These are phyloP conservation scores for Flaveria floridana DNA, from an alignment of 140 eudicot genomes.

Conservation along the genomic window DNA sequence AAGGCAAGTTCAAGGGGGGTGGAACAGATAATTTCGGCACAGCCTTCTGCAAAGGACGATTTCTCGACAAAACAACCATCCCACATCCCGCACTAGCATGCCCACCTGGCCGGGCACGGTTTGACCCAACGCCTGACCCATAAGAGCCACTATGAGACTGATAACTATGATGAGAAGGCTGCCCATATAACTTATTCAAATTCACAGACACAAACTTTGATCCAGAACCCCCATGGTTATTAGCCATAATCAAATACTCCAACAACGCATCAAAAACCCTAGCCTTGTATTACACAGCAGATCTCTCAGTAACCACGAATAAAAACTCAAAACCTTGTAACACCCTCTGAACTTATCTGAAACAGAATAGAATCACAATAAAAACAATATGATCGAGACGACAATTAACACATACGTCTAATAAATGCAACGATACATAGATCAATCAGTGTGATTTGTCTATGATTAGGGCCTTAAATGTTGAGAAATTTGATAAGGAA, in stretches of 20 bases:
- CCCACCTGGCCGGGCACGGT: conserved; percentile 48
- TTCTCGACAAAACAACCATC: conserved; percentile 81
- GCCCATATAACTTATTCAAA: conserved; percentile 83
- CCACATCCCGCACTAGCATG: conserved; percentile 49
- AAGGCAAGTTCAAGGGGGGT: conserved; percentile 93
- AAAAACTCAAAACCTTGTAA: conserved; percentile 21
- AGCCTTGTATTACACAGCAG: conserved; percentile 37
- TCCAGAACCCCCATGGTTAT: conserved; percentile 64
- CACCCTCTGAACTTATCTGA: conserved; percentile 32
- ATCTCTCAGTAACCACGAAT: conserved; percentile 35
- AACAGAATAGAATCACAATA: conserved; percentile 11
- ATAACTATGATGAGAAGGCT: conserved; percentile 50
- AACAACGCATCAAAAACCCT: conserved; percentile 73
- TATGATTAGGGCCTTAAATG: conserved; percentile 28
- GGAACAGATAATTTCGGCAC: conserved; percentile 77
- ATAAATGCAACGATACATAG: conserved; percentile 3
- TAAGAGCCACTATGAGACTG: conserved; percentile 48
- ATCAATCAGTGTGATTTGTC: conserved; percentile 28
- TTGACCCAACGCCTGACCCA: conserved; percentile 46
- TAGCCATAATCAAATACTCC: conserved; percentile 60
- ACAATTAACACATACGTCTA: conserved; percentile 12
- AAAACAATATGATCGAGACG: conserved; percentile 20
- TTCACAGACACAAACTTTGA: conserved; percentile 83
- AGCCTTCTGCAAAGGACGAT: conserved; percentile 62
- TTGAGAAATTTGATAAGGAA: too few relatives aligned